Evolutionary conservation across 2,329 filamentous ascomycete species (phyloP).

Genomic region (Stachybotrys elegans): DNA sequence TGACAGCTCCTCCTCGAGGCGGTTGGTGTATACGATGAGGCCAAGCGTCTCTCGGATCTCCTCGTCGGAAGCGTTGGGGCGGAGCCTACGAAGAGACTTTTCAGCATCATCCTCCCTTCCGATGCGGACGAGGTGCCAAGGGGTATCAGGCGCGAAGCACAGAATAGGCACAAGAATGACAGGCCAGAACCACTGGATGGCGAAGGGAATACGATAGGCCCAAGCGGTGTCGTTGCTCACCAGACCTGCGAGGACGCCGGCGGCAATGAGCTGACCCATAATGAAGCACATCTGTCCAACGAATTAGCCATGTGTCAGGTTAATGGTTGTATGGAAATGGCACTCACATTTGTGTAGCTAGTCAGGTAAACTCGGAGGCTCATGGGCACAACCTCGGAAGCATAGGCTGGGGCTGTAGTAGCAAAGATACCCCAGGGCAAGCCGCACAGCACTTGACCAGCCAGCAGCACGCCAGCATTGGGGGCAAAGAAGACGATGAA

Average conservation of each 20-base stretch:
- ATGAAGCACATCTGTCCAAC: conserved; percentile 33
- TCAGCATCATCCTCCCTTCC: conserved; percentile 27
- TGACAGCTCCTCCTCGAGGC: conserved; percentile 32
- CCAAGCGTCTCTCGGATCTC: conserved; percentile 31
- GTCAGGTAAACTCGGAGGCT: conserved; percentile 39
- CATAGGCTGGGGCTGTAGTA: conserved; percentile 40
- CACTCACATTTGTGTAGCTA: conserved; percentile 30
- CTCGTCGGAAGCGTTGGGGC: conserved; percentile 17
- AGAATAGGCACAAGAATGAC: conserved; percentile 32
- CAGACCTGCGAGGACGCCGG: conserved; percentile 21
- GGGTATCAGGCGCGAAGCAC: conserved; percentile 40
- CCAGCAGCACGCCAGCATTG: conserved; percentile 29
- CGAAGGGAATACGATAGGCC: conserved; percentile 43
- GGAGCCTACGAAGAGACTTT: conserved; percentile 25
- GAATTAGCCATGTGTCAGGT: not conserved
- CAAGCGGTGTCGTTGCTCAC: conserved; percentile 29
- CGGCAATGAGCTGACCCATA: conserved; percentile 39
- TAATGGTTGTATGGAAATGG: not conserved
- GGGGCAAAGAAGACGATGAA: conserved; percentile 42
- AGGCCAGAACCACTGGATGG: conserved; percentile 44
- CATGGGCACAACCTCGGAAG: conserved; percentile 35
- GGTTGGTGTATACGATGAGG: conserved; percentile 37
- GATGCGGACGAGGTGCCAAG: conserved; percentile 36
- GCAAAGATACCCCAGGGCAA: conserved; percentile 41
- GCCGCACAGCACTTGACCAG: conserved; percentile 40